Evolutionary conservation across 768 basidiomycete genomes (phyloP).

Genomic region (Chlorophyllum brunneum): DNA sequence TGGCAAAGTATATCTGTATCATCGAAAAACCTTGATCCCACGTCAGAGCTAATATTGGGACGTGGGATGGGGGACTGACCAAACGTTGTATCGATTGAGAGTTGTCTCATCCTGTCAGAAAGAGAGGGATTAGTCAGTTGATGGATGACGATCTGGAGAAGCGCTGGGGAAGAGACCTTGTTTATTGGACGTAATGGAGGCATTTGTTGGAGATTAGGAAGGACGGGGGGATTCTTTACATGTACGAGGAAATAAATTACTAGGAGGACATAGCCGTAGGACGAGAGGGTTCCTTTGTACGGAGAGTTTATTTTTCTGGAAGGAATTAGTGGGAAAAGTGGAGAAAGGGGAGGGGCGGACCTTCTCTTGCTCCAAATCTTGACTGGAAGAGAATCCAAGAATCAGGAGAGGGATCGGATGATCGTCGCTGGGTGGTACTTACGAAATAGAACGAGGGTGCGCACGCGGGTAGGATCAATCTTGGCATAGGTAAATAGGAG

Average conservation of each 20-base stretch:
- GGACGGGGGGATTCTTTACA: slow-evolving; percentile 94
- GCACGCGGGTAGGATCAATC: slow-evolving; percentile 90
- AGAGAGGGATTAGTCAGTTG: slow-evolving; percentile 14
- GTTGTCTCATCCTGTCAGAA: slow-evolving; percentile 81
- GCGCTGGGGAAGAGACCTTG: slow-evolving; percentile 47
- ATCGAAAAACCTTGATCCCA: slow-evolving; percentile 81
- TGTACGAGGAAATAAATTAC: slow-evolving; percentile 98
- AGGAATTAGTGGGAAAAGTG: slow-evolving; percentile 8
- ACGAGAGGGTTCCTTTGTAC: slow-evolving; percentile 93
- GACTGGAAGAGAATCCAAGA: slow-evolving; percentile 50
- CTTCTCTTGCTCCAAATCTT: slow-evolving; percentile 99
- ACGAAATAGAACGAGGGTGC: slow-evolving; percentile 96
- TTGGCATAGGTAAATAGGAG: slow-evolving; percentile 96
- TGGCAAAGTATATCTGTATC: slow-evolving; percentile 90
- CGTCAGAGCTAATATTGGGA: slow-evolving; percentile 3
- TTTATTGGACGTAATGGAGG: slow-evolving; percentile 86
- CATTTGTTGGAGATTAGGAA: slow-evolving; percentile 95
- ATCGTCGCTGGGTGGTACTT: slow-evolving; percentile 41
- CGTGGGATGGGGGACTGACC: slow-evolving; percentile 36
- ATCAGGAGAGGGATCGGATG: slow-evolving; percentile 14
- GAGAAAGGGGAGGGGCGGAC: slow-evolving; percentile 32
- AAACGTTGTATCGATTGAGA: slow-evolving; percentile 77
- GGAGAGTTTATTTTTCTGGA: slow-evolving; percentile 96
- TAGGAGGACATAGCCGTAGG: slow-evolving; percentile 96
- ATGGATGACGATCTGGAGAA: background rate